Conservation (phyloP, 148 eudicot genomes). For the Nepenthes mirabilis region DNA sequence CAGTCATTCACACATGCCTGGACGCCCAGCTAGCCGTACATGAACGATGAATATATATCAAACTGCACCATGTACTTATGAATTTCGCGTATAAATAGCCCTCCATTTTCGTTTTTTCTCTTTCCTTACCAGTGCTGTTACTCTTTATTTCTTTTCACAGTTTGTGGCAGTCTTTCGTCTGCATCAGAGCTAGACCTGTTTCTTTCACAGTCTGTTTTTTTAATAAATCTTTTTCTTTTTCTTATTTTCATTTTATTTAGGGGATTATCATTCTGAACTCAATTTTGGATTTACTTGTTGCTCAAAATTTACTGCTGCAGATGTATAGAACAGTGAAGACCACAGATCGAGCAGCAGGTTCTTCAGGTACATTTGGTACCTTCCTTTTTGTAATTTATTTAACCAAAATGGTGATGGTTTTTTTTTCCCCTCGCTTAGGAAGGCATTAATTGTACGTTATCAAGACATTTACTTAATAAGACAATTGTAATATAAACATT, state of each 20-base stretch:
- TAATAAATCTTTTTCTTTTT: no score
- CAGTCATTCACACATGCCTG: neutral
- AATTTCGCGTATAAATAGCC: neutral
- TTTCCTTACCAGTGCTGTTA: no score
- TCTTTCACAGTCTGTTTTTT: no score
- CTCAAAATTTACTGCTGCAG: slow-evolving; percentile 17
- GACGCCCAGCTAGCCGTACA: neutral
- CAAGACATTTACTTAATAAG: no score
- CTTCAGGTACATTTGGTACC: slow-evolving; percentile 43
- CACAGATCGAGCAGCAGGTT: slow-evolving; percentile 77
- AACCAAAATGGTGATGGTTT: neutral
- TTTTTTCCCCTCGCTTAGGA: no score
- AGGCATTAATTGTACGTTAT: no score
- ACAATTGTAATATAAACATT: no score
- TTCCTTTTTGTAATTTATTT: neutral
- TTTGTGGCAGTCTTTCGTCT: no score
- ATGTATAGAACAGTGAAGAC: slow-evolving; percentile 96
- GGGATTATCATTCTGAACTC: no score
- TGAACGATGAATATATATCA: neutral
- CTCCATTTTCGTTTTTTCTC: no score
- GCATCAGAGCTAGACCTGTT: no score
- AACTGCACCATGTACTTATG: neutral
- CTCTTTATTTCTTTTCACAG: no score
- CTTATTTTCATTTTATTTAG: neutral
- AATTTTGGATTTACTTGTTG: neutral